phyloP scores from a whole-genome alignment of 2,329 filamentous ascomycete species.

The Cladophialophora psammophila region DNA sequence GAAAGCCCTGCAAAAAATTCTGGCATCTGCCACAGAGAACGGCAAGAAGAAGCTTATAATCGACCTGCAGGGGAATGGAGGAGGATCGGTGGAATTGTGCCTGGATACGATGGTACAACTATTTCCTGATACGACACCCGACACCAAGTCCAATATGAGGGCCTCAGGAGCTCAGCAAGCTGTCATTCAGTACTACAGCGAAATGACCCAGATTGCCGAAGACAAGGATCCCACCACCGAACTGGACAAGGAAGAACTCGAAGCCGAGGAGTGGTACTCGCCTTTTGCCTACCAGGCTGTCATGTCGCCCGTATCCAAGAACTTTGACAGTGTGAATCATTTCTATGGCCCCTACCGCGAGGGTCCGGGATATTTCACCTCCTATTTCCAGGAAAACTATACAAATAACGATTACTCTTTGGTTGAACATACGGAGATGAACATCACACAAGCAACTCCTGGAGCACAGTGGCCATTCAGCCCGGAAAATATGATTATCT shows the following conservation, averaged over 20 bases:
- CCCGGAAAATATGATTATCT: slow-evolving; percentile 59
- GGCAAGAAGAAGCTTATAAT: slow-evolving; percentile 68
- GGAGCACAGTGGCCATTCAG: slow-evolving; percentile 54
- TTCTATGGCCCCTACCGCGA: not conserved
- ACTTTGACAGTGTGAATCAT: not conserved
- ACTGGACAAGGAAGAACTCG: not conserved
- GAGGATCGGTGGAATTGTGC: slow-evolving; percentile 60
- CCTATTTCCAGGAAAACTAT: slow-evolving; percentile 5
- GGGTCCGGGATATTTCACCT: slow-evolving; percentile 3
- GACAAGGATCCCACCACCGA: not conserved
- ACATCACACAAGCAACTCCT: not conserved
- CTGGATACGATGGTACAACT: slow-evolving; percentile 62
- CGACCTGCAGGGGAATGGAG: slow-evolving; percentile 67
- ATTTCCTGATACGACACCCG: slow-evolving; percentile 51
- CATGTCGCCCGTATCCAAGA: not conserved
- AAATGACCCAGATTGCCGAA: not conserved
- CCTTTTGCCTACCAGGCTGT: not conserved
- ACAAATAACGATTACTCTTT: slow-evolving; percentile 1
- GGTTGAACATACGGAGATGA: slow-evolving; percentile 3
- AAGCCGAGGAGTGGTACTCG: not conserved
- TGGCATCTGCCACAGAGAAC: slow-evolving; percentile 32
- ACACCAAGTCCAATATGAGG: slow-evolving; percentile 2
- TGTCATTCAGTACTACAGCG: slow-evolving; percentile 44
- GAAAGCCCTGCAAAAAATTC: not conserved
- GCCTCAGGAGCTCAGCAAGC: slow-evolving; percentile 41